Percentiles rank a stretch among this genome's conserved stretches.
Evolutionary conservation across 805 yeast genomes (phyloP).

Genomic region (Teunomyces stri): DNA sequence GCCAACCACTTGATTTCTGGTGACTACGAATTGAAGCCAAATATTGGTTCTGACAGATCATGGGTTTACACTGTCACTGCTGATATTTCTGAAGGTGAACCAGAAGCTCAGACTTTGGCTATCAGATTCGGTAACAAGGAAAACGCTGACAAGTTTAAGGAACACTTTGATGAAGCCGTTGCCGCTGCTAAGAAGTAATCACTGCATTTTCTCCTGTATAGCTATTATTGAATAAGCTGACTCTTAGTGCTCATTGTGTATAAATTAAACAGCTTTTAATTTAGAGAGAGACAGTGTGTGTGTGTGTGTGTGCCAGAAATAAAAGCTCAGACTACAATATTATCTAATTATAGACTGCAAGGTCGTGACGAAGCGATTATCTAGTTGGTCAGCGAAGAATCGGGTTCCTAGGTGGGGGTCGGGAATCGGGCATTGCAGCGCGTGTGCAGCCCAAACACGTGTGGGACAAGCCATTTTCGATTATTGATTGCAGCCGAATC

Average conservation of each 20-base stretch:
- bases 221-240: slow-evolving; percentile 2
- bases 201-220: background rate
- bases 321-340: too few relatives aligned
- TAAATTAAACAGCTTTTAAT: too few relatives aligned
- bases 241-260: too few relatives aligned
- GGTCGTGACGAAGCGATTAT: too few relatives aligned
- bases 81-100: slow-evolving; percentile 86
- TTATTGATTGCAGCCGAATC: slow-evolving; percentile 1
- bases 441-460: slow-evolving; percentile 7
- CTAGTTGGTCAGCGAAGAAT: too few relatives aligned
- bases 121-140: slow-evolving; percentile 91
- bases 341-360: too few relatives aligned
- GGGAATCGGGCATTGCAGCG: background rate
- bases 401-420: background rate
- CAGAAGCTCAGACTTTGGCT: slow-evolving; percentile 95
- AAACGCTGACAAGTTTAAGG: slow-evolving; percentile 94
- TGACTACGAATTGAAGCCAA: slow-evolving; percentile 81
- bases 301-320: too few relatives aligned
- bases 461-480: background rate
- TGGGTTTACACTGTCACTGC: slow-evolving; percentile 97
- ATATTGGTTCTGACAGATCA: slow-evolving; percentile 95
- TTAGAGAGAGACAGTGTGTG: too few relatives aligned
- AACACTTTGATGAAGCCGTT: slow-evolving; percentile 77
- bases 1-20: slow-evolving; percentile 91
- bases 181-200: slow-evolving; percentile 53